A percentile compares a stretch with the other conserved stretches of the same genome.
phyloP scores from a whole-genome alignment of 345 rosid genomes.

The Populus simonii region DNA sequence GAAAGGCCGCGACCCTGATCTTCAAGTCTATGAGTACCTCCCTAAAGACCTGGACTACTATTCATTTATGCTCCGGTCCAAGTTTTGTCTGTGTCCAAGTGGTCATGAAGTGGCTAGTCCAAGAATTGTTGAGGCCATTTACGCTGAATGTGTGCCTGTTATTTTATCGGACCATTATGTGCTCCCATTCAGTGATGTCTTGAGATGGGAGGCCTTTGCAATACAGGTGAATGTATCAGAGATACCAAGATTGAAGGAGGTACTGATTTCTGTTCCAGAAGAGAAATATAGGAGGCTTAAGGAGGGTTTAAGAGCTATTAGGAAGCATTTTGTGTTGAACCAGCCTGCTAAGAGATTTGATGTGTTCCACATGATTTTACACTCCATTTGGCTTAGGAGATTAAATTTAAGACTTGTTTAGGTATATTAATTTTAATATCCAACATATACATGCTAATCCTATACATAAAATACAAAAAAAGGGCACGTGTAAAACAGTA shows the following conservation, averaged over 20 bases:
- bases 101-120: slow-evolving; percentile 96
- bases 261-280: slow-evolving; percentile 51
- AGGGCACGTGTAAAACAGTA: too few species aligned
- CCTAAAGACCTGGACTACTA: slow-evolving; percentile 59
- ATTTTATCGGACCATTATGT: slow-evolving; percentile 66
- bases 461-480: neutral
- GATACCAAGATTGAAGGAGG: slow-evolving; percentile 76
- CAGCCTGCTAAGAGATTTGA: slow-evolving; percentile 71
- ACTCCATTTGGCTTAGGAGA: slow-evolving; percentile 90
- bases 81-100: slow-evolving; percentile 88
- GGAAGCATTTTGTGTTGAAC: slow-evolving; percentile 70
- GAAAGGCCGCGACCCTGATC: slow-evolving; percentile 60
- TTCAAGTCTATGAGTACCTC: slow-evolving; percentile 64
- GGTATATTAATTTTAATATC: neutral
- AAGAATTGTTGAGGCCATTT: slow-evolving; percentile 76
- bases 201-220: slow-evolving; percentile 82
- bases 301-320: slow-evolving; percentile 49
- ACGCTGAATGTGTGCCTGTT: slow-evolving; percentile 81
- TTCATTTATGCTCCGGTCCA: slow-evolving; percentile 66
- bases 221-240: slow-evolving; percentile 50
- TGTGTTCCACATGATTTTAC: slow-evolving; percentile 75
- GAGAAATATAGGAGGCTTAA: slow-evolving; percentile 50
- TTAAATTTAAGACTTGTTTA: slow-evolving; percentile 50
- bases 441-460: neutral
- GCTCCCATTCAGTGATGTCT: slow-evolving; percentile 77